These are phyloP conservation scores for Schizophyllum amplum DNA, from an alignment of 1,284 basidiomycete species.

Conservation along the genomic window DNA sequence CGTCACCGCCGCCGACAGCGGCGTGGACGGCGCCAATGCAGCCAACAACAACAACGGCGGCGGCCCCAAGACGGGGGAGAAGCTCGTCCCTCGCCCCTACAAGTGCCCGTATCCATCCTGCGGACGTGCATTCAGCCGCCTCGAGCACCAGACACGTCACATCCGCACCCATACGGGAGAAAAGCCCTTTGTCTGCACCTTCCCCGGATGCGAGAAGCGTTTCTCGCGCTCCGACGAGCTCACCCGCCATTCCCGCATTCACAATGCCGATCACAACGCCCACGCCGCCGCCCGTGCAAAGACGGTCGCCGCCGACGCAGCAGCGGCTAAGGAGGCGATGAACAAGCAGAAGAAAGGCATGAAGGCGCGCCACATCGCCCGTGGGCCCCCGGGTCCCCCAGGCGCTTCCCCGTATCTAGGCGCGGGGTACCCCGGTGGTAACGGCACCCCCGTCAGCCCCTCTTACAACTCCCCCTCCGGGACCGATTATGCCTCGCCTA, in stretches of 20 bases:
- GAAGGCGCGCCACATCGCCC: neutral
- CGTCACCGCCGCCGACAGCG: neutral
- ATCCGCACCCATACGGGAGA: conserved; percentile 98
- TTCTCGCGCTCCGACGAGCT: conserved; percentile 97
- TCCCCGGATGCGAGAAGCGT: conserved; percentile 94
- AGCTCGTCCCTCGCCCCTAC: conserved; percentile 74
- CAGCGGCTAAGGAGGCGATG: neutral
- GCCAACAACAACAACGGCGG: neutral
- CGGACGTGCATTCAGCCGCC: conserved; percentile 82
- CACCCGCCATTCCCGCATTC: conserved; percentile 92
- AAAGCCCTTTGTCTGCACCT: conserved; percentile 92
- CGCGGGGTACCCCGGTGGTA: neutral
- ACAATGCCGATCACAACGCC: conserved; percentile 48
- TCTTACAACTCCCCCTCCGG: neutral
- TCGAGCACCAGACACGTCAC: conserved; percentile 97
- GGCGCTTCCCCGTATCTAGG: neutral
- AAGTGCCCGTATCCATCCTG: conserved; percentile 93
- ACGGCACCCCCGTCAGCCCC: neutral
- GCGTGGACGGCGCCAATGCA: neutral
- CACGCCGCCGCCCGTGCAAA: conserved; percentile 6
- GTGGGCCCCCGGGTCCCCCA: neutral
- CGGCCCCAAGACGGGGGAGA: conserved; percentile 16
- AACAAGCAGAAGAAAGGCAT: neutral
- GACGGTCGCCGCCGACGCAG: neutral
- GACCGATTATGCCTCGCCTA: neutral